A percentile compares a stretch with the other conserved stretches of the same genome.
These are phyloP conservation scores for Ceratobasidium sp. DNA, from an alignment of 1,284 basidiomycete genomes.

Conservation along the genomic window DNA sequence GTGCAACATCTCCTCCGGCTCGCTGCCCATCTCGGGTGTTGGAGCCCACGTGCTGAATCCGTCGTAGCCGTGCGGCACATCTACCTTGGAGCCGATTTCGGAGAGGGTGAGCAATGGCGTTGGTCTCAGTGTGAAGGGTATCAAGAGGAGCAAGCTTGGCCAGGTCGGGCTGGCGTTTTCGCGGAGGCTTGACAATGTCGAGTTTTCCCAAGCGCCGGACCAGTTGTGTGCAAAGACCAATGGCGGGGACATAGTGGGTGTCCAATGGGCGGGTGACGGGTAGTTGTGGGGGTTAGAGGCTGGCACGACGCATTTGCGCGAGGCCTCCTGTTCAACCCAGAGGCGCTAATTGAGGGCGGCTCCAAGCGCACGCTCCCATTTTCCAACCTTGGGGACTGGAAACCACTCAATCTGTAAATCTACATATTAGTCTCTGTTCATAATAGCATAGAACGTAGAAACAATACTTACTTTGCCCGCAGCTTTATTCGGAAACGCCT, in stretches of 20 bases:
- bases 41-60: slow-evolving; percentile 1
- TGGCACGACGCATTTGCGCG: neutral
- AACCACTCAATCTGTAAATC: slow-evolving; percentile 67
- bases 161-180: neutral
- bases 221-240: too few species aligned
- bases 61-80: slow-evolving; percentile 9
- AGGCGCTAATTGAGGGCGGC: slow-evolving; percentile 84
- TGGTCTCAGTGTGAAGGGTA: neutral
- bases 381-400: slow-evolving; percentile 80
- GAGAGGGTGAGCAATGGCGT: slow-evolving; percentile 27
- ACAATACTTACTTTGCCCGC: slow-evolving; percentile 76
- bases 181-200: neutral
- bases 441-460: neutral
- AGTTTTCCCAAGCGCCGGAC: neutral
- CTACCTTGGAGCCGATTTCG: slow-evolving; percentile 15
- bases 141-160: neutral
- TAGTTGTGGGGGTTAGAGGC: neutral
- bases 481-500: slow-evolving; percentile 89
- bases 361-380: slow-evolving; percentile 83
- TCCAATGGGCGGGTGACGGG: neutral
- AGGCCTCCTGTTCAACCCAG: slow-evolving; percentile 71
- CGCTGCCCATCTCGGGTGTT: slow-evolving; percentile 9
- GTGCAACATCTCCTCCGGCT: neutral
- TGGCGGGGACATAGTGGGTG: neutral
- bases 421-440: neutral